Conservation (phyloP, 2,329 filamentous ascomycete genomes). For the Xenosphaeropsis pyriputrescens region DNA sequence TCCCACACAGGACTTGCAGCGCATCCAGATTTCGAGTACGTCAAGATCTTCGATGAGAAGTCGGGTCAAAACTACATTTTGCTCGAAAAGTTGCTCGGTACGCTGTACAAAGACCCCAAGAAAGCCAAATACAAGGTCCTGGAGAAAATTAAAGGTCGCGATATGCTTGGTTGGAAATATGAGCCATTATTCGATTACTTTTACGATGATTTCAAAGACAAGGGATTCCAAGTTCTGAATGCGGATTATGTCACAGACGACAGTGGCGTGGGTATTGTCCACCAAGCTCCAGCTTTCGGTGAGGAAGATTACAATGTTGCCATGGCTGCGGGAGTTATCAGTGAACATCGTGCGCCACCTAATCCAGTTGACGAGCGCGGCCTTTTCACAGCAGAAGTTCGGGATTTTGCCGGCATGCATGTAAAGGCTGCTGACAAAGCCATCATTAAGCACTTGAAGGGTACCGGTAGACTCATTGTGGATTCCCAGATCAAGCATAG, state of each 20-base stretch:
- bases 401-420: conserved; percentile 73
- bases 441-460: conserved; percentile 82
- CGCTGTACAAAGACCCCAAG: conserved; percentile 87
- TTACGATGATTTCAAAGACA: conserved; percentile 74
- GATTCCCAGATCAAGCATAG: conserved; percentile 84
- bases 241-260: conserved; percentile 79
- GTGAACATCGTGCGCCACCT: conserved; percentile 62
- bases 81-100: conserved; percentile 65
- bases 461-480: conserved; percentile 59
- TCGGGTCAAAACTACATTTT: conserved; percentile 76
- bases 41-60: conserved; percentile 73
- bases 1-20: conserved; percentile 66
- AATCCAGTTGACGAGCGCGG: conserved; percentile 83
- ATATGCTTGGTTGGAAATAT: conserved; percentile 82
- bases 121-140: conserved; percentile 85
- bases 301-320: conserved; percentile 90
- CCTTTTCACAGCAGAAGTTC: conserved; percentile 61
- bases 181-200: conserved; percentile 84
- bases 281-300: conserved; percentile 86
- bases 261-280: conserved; percentile 85
- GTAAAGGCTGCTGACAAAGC: conserved; percentile 87
- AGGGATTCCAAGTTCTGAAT: conserved; percentile 69
- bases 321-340: conserved; percentile 62
- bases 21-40: conserved; percentile 72
- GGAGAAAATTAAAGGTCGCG: conserved; percentile 64